Conservation (phyloP, 805 yeast species). For the Wilhelminamyces savonicus region DNA sequence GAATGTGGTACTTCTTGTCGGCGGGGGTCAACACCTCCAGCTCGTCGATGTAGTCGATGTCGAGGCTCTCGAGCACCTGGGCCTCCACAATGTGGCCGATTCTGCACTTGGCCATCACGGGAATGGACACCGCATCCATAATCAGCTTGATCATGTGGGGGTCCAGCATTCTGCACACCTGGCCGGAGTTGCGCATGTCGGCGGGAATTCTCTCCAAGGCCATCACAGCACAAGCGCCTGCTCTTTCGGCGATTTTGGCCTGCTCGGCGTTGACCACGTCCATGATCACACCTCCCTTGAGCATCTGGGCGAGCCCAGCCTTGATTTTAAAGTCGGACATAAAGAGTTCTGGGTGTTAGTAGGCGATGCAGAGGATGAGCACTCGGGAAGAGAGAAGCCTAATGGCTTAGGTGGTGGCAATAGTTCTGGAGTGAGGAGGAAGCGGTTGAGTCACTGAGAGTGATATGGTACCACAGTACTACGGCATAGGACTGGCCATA, state of each 20-base stretch:
- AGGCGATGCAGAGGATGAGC: too few relatives aligned
- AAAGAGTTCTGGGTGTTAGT: not conserved
- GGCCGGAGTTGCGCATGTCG: conserved; percentile 75
- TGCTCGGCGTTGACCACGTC: conserved; percentile 77
- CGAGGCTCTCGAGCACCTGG: conserved; percentile 64
- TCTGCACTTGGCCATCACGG: conserved; percentile 83
- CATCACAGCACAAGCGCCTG: conserved; percentile 90
- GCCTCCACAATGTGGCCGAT: conserved; percentile 84
- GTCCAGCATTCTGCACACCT: conserved; percentile 82
- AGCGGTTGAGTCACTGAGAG: too few relatives aligned
- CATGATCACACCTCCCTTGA: conserved; percentile 72
- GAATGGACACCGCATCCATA: conserved; percentile 63
- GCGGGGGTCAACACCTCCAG: conserved; percentile 83
- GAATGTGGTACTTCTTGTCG: conserved; percentile 60
- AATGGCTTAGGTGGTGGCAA: too few relatives aligned
- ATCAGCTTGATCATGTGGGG: conserved; percentile 72
- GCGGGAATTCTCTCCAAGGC: conserved; percentile 83
- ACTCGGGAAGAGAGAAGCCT: too few relatives aligned
- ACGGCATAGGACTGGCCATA: too few relatives aligned
- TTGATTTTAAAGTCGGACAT: conserved; percentile 47
- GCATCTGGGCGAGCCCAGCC: conserved; percentile 81
- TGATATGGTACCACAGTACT: too few relatives aligned
- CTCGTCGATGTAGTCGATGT: conserved; percentile 77
- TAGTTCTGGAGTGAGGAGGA: too few relatives aligned
- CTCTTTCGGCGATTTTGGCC: conserved; percentile 71